phyloP scores from a whole-genome alignment of 78 protist species.

The Isochrysis galbana region DNA sequence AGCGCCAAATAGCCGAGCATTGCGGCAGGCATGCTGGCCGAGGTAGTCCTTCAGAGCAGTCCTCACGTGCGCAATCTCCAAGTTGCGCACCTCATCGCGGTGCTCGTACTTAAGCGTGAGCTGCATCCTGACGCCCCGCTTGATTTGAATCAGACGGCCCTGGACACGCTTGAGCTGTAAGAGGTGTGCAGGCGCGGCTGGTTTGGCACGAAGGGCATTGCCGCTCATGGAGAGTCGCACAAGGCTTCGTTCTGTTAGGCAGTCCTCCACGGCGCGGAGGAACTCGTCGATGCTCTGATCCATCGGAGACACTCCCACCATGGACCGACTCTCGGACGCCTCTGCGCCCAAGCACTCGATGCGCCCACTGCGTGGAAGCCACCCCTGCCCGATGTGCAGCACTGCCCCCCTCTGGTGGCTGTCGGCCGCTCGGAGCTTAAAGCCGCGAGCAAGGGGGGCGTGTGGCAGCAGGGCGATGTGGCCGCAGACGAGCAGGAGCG shows the following conservation, averaged over 20 bases:
- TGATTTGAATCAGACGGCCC: not conserved
- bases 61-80: not conserved
- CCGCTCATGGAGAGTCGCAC: not conserved
- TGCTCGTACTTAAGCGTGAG: slow-evolving; percentile 7
- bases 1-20: not conserved
- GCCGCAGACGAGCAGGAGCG: too few relatives aligned
- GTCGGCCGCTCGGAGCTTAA: too few relatives aligned
- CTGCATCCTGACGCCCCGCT: not conserved
- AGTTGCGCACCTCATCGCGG: not conserved
- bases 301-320: too few relatives aligned
- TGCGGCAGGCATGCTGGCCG: not conserved
- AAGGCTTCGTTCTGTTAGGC: not conserved
- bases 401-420: too few relatives aligned
- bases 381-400: too few relatives aligned
- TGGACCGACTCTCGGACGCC: too few relatives aligned
- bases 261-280: not conserved
- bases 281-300: not conserved
- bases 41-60: not conserved
- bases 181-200: not conserved
- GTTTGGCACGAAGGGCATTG: not conserved
- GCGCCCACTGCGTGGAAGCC: too few relatives aligned
- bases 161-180: not conserved
- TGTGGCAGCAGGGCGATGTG: too few relatives aligned
- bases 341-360: too few relatives aligned
- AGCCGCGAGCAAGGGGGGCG: too few relatives aligned